Conservation (phyloP, 257 asterid species). For the Nicotiana attenuata region DNA sequence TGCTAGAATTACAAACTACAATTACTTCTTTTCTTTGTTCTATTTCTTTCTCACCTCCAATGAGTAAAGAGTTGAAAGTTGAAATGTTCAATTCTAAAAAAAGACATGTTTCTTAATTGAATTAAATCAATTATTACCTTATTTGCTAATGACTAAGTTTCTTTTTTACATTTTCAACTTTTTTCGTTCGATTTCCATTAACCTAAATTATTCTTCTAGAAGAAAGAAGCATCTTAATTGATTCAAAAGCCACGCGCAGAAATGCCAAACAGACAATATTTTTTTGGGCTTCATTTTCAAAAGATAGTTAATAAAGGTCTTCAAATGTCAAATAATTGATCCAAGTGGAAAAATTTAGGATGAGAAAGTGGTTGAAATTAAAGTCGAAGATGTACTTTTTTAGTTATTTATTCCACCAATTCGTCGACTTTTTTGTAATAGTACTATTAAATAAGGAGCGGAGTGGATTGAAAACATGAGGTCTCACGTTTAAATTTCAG, state of each 20-base stretch:
- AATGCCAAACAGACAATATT: neutral
- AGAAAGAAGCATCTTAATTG: neutral
- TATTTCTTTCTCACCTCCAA: too few relatives aligned
- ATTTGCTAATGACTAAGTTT: neutral
- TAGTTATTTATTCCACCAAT: neutral
- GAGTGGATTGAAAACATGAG: too few relatives aligned
- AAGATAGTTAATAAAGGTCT: neutral
- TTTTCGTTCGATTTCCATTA: neutral
- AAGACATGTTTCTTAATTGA: too few relatives aligned
- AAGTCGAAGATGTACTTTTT: neutral
- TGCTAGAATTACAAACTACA: too few relatives aligned
- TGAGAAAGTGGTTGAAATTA: neutral
- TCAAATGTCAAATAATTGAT: slow-evolving; percentile 8
- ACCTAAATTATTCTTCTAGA: neutral
- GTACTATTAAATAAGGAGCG: too few relatives aligned
- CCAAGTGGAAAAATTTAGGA: neutral
- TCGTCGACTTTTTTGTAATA: neutral
- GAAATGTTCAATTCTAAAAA: too few relatives aligned
- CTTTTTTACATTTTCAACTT: neutral
- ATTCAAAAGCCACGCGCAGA: neutral
- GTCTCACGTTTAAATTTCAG: too few relatives aligned
- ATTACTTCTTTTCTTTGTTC: too few relatives aligned
- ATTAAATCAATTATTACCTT: neutral
- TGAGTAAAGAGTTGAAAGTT: too few relatives aligned
- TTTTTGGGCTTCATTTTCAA: neutral